Evolutionary conservation across 2,329 filamentous ascomycete species (phyloP).

Genomic region (Neocucurbitaria cava): DNA sequence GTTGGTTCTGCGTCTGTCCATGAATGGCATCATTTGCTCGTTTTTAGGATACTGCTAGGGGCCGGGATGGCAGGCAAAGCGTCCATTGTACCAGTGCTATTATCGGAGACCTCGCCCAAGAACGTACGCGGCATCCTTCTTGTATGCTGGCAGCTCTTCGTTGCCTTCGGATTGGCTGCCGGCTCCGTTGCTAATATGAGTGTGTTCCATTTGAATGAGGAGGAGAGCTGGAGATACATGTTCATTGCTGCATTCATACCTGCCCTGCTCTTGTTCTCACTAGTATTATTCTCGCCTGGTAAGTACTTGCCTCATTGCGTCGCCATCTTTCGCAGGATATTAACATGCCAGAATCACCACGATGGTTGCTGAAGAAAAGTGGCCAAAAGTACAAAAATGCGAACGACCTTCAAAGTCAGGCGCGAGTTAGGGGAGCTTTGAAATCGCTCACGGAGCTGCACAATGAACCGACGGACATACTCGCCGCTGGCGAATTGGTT

Average conservation of each 20-base stretch:
- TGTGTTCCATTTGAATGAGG: background rate
- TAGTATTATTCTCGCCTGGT: slow-evolving; percentile 4
- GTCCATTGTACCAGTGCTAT: background rate
- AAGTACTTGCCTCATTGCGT: background rate
- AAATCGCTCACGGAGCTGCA: slow-evolving; percentile 3
- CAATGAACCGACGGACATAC: background rate
- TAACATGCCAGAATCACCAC: slow-evolving; percentile 1
- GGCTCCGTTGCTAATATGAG: background rate
- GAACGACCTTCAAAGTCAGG: background rate
- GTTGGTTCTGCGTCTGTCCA: background rate
- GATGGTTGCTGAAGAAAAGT: slow-evolving; percentile 6
- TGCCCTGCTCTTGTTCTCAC: background rate
- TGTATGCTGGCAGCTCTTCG: background rate
- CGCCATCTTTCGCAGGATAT: background rate
- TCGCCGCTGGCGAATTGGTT: slow-evolving; percentile 1
- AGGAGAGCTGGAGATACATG: background rate
- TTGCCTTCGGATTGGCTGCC: background rate
- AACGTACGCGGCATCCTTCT: background rate
- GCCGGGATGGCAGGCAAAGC: background rate
- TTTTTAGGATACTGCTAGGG: background rate
- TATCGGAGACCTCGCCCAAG: background rate
- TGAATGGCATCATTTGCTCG: background rate
- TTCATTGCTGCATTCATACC: background rate
- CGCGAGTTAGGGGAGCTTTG: background rate
- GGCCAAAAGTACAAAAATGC: background rate